Conservation (phyloP, 768 basidiomycete species). For the Tricholoma hemisulphureum region DNA sequence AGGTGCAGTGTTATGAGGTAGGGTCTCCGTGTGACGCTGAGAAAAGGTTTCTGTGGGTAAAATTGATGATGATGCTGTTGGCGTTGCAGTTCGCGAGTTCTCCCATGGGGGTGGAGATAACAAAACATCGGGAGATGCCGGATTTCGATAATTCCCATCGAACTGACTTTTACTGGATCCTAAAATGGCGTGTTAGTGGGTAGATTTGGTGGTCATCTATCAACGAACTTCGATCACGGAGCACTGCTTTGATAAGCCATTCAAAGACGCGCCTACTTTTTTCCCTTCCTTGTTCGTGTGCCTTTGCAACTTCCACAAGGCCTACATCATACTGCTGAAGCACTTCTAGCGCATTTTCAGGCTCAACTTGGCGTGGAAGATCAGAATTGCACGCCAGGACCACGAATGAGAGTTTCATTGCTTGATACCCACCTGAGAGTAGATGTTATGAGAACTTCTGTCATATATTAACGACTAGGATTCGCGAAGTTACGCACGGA, state of each 20-base stretch:
- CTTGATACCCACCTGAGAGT: constrained; percentile 53
- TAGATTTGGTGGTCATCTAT: neutral
- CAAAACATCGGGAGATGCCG: constrained; percentile 66
- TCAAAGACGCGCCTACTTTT: constrained; percentile 76
- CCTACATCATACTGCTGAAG: constrained; percentile 69
- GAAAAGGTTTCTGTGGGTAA: constrained; percentile 31
- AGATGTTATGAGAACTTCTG: constrained; percentile 1
- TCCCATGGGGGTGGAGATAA: constrained; percentile 56
- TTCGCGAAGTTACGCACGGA: constrained; percentile 54
- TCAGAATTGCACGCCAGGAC: constrained; percentile 90
- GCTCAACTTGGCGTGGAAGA: constrained; percentile 56
- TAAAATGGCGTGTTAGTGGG: constrained; percentile 11
- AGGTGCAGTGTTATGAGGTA: constrained; percentile 33
- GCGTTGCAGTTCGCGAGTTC: constrained; percentile 49
- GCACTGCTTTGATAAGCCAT: constrained; percentile 68
- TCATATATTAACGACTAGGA: neutral
- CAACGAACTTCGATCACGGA: constrained; percentile 47
- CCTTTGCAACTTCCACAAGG: constrained; percentile 68
- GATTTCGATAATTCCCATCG: constrained; percentile 57
- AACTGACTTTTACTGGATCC: constrained; percentile 28
- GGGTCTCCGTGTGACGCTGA: constrained; percentile 14
- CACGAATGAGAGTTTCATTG: constrained; percentile 60
- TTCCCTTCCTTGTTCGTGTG: constrained; percentile 54
- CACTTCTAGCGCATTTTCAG: constrained; percentile 47
- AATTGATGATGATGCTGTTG: constrained; percentile 45